Conservation (phyloP, 345 rosid species). For the Orychophragmus violaceus region DNA sequence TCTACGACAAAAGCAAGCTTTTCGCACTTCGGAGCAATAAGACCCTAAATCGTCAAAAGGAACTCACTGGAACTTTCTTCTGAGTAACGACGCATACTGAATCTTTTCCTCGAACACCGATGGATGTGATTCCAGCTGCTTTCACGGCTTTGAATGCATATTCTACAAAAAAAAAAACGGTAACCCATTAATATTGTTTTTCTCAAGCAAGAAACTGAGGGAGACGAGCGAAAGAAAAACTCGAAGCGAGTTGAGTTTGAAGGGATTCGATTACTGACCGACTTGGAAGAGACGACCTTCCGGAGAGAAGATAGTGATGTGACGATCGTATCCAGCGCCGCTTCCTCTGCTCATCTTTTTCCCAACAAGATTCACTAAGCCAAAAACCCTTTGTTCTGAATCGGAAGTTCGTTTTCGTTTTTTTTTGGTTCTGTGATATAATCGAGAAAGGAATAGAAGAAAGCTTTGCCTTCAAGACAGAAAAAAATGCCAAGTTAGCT, state of each 20-base stretch:
- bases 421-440: neutral
- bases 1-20: neutral
- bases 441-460: neutral
- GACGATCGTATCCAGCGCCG: slow-evolving; percentile 85
- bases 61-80: slow-evolving; percentile 96
- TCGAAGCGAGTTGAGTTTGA: neutral
- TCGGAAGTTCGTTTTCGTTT: too few species aligned
- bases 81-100: slow-evolving; percentile 95
- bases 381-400: slow-evolving; percentile 27
- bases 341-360: slow-evolving; percentile 75
- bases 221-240: neutral
- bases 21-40: neutral
- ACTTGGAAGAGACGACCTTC: slow-evolving; percentile 94
- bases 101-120: slow-evolving; percentile 93
- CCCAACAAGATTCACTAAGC: slow-evolving; percentile 31
- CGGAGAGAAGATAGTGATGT: slow-evolving; percentile 82
- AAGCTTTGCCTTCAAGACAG: slow-evolving; percentile 34
- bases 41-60: too few species aligned
- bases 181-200: neutral
- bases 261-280: slow-evolving; percentile 35
- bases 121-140: slow-evolving; percentile 91
- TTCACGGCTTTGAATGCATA: slow-evolving; percentile 98
- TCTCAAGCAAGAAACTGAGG: neutral
- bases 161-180: slow-evolving; percentile 31
- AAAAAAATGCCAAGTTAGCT: neutral